phyloP scores from a whole-genome alignment of 345 rosid species.

The Sisymbrium irio region DNA sequence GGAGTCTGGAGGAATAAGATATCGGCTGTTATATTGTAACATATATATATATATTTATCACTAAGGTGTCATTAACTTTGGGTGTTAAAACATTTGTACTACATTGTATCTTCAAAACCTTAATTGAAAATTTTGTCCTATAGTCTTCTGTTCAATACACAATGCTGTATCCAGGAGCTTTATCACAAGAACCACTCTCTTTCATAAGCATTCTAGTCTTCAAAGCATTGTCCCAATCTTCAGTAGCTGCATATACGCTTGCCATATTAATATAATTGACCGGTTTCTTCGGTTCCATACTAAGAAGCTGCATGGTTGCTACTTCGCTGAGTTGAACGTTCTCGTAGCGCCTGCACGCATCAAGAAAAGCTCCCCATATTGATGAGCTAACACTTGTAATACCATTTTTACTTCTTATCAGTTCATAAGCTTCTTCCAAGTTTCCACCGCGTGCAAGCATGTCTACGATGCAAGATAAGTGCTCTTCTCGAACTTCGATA shows the following conservation, averaged over 20 bases:
- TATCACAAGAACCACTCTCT: constrained; percentile 43
- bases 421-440: constrained; percentile 51
- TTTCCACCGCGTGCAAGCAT: constrained; percentile 63
- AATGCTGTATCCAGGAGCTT: constrained; percentile 62
- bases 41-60: not conserved
- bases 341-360: constrained; percentile 54
- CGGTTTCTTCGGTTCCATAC: constrained; percentile 49
- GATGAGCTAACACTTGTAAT: constrained; percentile 47
- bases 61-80: not conserved
- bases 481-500: constrained; percentile 53
- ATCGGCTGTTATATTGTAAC: constrained; percentile 11
- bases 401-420: constrained; percentile 40
- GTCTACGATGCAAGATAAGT: constrained; percentile 67
- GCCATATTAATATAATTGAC: constrained; percentile 61
- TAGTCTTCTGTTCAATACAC: constrained; percentile 35
- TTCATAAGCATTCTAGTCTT: constrained; percentile 47
- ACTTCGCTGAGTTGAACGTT: constrained; percentile 44
- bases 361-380: constrained; percentile 64
- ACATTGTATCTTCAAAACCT: not conserved
- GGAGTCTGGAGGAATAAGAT: constrained; percentile 5
- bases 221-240: constrained; percentile 51
- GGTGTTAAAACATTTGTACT: not conserved
- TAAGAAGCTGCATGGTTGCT: constrained; percentile 48
- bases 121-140: not conserved
- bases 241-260: constrained; percentile 54